Percentiles rank a stretch among this genome's conserved stretches.
Evolutionary conservation across 148 eudicot species (phyloP).

Genomic region (Fallopia convolvulus): DNA sequence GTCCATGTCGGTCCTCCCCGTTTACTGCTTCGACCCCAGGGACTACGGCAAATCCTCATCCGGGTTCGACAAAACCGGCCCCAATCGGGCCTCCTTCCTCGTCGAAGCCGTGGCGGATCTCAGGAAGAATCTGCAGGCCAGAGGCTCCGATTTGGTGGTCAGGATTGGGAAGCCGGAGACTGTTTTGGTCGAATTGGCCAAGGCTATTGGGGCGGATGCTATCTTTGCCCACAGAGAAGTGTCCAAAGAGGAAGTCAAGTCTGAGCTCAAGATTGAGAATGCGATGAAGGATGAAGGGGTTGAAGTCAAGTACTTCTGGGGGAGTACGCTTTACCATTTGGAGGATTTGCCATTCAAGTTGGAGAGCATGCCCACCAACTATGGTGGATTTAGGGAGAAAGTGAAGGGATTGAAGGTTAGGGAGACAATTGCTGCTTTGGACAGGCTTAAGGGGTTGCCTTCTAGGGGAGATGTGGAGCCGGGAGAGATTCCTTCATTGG

Average conservation of each 20-base stretch:
- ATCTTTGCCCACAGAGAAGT: conserved; percentile 79
- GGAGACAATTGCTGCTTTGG: conserved; percentile 73
- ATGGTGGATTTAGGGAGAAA: conserved; percentile 85
- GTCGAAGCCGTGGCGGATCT: conserved; percentile 70
- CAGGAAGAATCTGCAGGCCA: conserved; percentile 52
- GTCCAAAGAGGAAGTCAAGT: conserved; percentile 65
- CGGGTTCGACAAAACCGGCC: conserved; percentile 92
- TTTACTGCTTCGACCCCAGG: conserved; percentile 81
- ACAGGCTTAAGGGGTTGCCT: conserved; percentile 76
- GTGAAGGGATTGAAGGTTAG: conserved; percentile 72
- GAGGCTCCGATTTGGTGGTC: conserved; percentile 89
- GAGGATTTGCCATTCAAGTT: conserved; percentile 87
- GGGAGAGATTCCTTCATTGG: conserved; percentile 81
- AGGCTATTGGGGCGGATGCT: conserved; percentile 74
- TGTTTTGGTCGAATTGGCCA: conserved; percentile 63
- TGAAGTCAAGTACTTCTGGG: conserved; percentile 96
- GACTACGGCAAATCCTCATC: conserved; percentile 81
- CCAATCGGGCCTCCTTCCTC: conserved; percentile 71
- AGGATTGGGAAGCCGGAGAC: conserved; percentile 78
- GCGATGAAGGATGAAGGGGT: conserved; percentile 80
- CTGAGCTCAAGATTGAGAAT: conserved; percentile 61
- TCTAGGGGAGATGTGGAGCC: conserved; percentile 66
- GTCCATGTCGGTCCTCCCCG: conserved; percentile 63
- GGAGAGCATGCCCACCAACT: conserved; percentile 86
- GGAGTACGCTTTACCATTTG: conserved; percentile 89